phyloP scores from a whole-genome alignment of 192 early-diverging fungal species.

The Phlyctochytrium planicorne region DNA sequence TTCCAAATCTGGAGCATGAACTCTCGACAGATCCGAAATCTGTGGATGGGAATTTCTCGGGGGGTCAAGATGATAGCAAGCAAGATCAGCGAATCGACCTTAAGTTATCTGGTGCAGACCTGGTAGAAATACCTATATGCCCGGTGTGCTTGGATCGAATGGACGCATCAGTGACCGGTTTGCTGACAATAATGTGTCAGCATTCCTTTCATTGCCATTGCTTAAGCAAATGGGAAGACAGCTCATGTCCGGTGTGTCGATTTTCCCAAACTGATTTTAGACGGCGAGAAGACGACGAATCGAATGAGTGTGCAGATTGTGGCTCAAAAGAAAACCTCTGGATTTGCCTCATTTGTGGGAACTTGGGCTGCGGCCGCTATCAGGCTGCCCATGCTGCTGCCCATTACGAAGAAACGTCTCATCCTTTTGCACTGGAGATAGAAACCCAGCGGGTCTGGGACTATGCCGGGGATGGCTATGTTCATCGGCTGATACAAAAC shows the following conservation, averaged over 20 bases:
- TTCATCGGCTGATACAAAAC: conserved; percentile 93
- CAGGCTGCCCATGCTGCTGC: conserved; percentile 82
- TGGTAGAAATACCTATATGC: conserved; percentile 86
- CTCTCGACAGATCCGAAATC: not conserved
- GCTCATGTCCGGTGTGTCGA: conserved; percentile 88
- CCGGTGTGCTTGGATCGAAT: conserved; percentile 96
- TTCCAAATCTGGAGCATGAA: conserved; percentile 29
- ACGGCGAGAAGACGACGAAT: conserved; percentile 22
- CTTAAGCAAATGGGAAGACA: conserved; percentile 86
- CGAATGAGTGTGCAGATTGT: conserved; percentile 74
- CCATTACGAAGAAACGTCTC: conserved; percentile 81
- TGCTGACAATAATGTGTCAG: conserved; percentile 90
- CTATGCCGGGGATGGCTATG: conserved; percentile 94
- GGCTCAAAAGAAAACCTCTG: conserved; percentile 78
- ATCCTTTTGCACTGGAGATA: conserved; percentile 89
- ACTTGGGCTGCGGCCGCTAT: conserved; percentile 95
- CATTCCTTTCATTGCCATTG: conserved; percentile 96
- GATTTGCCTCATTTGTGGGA: conserved; percentile 96
- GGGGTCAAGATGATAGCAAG: conserved; percentile 1
- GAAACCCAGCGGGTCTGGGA: conserved; percentile 98
- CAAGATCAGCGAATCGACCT: no score
- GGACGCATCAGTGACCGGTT: conserved; percentile 84
- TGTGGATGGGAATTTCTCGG: not conserved
- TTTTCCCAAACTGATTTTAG: conserved; percentile 43
- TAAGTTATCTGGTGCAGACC: no score